Evolutionary conservation across 441 rosid genomes (phyloP).

Genomic region (Cnidoscolus chayamansa): DNA sequence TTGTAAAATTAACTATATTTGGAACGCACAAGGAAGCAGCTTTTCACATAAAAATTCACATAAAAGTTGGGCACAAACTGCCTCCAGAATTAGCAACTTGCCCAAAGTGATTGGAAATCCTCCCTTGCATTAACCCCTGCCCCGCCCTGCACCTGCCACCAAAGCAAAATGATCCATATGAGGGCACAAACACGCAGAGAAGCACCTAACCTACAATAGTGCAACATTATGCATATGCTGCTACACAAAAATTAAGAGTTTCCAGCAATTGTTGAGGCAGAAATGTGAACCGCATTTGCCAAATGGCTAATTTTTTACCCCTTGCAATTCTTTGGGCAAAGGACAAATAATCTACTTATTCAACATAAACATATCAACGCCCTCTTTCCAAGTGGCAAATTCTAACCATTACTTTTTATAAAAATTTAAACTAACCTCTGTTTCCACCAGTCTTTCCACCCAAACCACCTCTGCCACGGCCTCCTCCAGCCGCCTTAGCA

Average conservation of each 20-base stretch:
- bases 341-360: background rate
- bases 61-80: conserved; percentile 35
- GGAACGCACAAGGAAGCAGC: conserved; percentile 4
- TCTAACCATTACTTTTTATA: background rate
- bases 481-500: conserved; percentile 51
- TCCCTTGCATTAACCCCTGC: conserved; percentile 39
- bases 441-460: conserved; percentile 48
- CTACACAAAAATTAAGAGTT: no score
- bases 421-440: conserved; percentile 40
- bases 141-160: conserved; percentile 51
- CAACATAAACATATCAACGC: background rate
- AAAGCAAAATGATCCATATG: background rate
- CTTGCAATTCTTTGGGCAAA: no score
- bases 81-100: conserved; percentile 39
- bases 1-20: conserved; percentile 11
- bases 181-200: background rate
- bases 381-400: background rate
- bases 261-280: background rate
- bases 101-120: conserved; percentile 15
- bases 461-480: conserved; percentile 63
- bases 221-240: no score
- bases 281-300: background rate
- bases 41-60: conserved; percentile 4
- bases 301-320: background rate
- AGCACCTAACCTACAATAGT: background rate